Conservation (phyloP, 2,329 filamentous ascomycete species). For the Fusarium napiforme region DNA sequence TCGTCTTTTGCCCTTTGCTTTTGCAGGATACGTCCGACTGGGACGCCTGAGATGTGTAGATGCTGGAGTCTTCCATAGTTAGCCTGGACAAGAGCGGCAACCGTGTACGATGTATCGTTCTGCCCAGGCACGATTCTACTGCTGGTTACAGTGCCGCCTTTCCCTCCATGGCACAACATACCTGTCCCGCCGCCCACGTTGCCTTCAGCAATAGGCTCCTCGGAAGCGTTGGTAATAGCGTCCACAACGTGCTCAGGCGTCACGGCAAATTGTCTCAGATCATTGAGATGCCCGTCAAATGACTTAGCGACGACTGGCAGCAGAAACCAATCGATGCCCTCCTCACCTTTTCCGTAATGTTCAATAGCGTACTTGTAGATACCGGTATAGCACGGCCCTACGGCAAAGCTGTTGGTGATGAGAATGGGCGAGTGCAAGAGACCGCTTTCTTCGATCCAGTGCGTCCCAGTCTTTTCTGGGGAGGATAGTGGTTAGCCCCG, state of each 20-base stretch:
- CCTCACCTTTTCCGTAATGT: background rate
- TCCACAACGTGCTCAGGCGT: background rate
- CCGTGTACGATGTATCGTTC: fast-evolving
- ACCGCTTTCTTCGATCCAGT: background rate
- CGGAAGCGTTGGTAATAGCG: background rate
- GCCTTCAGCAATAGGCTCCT: background rate
- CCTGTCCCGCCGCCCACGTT: background rate
- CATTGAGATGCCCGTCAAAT: background rate
- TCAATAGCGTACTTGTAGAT: background rate
- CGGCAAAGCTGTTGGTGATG: background rate
- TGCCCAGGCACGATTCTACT: background rate
- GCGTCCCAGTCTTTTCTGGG: background rate
- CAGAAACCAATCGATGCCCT: background rate
- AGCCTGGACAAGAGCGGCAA: background rate
- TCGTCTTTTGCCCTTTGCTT: background rate
- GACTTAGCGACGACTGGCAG: background rate
- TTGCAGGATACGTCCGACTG: background rate
- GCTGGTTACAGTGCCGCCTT: background rate
- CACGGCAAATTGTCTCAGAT: background rate
- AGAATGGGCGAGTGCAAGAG: background rate
- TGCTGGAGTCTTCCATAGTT: background rate
- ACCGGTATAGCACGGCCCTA: background rate
- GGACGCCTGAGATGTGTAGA: background rate
- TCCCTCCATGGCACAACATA: background rate
- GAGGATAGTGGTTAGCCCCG: background rate